Evolutionary conservation across 1,284 basidiomycete species (phyloP), one percentile per base, ranked within the genome.

Genomic region (Psilocybe mexicana): DNA sequence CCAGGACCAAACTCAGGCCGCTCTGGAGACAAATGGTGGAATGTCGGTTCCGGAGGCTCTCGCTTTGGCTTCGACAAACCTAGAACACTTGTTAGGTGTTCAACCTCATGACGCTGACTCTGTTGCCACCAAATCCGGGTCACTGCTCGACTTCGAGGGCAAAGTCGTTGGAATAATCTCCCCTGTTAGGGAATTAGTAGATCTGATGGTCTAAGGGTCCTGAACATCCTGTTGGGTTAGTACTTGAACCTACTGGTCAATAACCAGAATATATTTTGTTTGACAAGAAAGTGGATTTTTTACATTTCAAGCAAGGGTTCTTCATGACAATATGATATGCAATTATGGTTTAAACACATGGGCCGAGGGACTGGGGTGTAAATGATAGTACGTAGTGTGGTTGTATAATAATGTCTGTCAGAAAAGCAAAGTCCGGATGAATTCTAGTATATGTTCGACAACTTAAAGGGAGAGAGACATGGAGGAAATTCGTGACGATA

Each of bases 111-210:
- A 72, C 23, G 65, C 66, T 11, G 86, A 90, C 63, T 79, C 88
- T 48, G 87, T 93, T 5, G 88, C 85, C 1, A 87, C 81, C 51
- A 77, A 79, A 50, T 76, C 76, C 8, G 82, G 85, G 1, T 76
- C 77, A 48, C 67, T 85, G 42, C 73, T 86, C 26, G 79, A 81
- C 58, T 81, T 84, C 55, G 76, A 80, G 40, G 81, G 84, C 25
- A 88, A 87, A 68, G 83, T 87, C 2, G 74, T 83, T 1, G 86
- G 81, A 0, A 71, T 89, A 18, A 79, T 87, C 46, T 86, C 83
- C 2, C 72, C 76, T 12, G 61, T 70, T 11, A 71, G 76, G 54
- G 75, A 71, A 8, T 67, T 69, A 3, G 79, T 84, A 14, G 81
- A 84, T 62, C 56, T 83, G 33, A 42, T 60, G 24, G 6, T 54